Evolutionary conservation across 306 rosid genomes (phyloP), one percentile per base, ranked within the genome.

Genomic region (Comarum palustre): DNA sequence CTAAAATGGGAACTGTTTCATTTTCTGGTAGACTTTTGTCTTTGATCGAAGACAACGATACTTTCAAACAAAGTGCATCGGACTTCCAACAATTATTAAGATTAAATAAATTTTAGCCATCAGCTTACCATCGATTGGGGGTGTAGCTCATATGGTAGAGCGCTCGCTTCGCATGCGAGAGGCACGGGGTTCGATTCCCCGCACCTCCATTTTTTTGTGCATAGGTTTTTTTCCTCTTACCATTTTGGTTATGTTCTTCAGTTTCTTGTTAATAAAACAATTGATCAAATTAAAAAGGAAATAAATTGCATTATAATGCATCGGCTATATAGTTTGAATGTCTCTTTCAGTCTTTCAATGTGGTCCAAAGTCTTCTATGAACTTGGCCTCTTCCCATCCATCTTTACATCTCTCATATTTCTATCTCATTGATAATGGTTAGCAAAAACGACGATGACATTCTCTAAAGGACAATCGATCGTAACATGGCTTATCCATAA

Each of bases 131-230:
- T n/a, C n/a, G n/a, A n/a, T n/a, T n/a, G 88, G 90, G 90, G 90
- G 86, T 86, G 90, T 86, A 86, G 88, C 90, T 86, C 90, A 86
- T 81, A 86, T 82, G 86, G 88, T 84, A 87, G 90, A 87, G 90
- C 89, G 78, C 88, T 87, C 79, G 90, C 87, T 29, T 78, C 84
- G 80, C 86, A 93, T 93, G 98, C 81, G 85, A 92, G 75, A 84
- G 98, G 98, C 93, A 93, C 98, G 89, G 98, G 91, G 96, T 93
- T 93, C 96, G 96, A 93, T 89, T 93, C 98, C 97, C 98, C 88
- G 96, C 98, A 88, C 82, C 96, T 93, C 98, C 95, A 91, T 1
- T 29, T 59, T 13, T 58, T n/a, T n/a, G n/a, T n/a, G n/a, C n/a
- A n/a, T n/a, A n/a, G n/a, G n/a, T n/a, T n/a, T n/a, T n/a, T n/a